Conservation (phyloP, 768 basidiomycete species). For the Suillus lakei region DNA sequence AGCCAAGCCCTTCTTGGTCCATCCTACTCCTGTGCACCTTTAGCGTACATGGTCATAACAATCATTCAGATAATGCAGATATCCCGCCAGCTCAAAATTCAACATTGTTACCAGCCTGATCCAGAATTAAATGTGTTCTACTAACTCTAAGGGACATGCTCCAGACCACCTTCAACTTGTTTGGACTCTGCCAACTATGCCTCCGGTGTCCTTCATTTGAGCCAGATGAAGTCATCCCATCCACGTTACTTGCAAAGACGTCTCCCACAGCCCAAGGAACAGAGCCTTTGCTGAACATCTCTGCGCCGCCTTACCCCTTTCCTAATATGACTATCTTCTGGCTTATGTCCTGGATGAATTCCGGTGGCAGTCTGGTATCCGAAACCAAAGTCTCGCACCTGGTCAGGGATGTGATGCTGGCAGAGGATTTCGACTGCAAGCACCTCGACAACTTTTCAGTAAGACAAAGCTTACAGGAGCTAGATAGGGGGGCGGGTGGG, state of each 20-base stretch:
- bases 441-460: too few species aligned
- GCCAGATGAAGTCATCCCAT: neutral
- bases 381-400: too few species aligned
- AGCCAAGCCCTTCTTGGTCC: too few species aligned
- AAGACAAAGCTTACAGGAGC: too few species aligned
- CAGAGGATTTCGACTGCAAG: too few species aligned
- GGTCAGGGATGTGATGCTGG: too few species aligned
- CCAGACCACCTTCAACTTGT: neutral
- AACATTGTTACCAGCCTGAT: neutral
- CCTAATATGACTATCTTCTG: constrained; percentile 14
- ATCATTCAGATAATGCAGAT: neutral
- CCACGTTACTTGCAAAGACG: neutral
- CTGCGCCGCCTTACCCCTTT: constrained; percentile 6
- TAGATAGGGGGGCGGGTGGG: too few species aligned
- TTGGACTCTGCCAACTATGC: neutral
- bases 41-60: too few species aligned
- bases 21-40: too few species aligned
- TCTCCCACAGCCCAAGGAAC: neutral
- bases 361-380: too few species aligned
- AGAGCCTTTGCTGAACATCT: neutral
- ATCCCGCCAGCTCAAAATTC: neutral
- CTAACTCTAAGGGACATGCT: neutral
- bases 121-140: neutral
- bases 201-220: neutral
- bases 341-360: constrained; percentile 10